These are phyloP conservation scores for Xylaria sp. DNA, from an alignment of 2,329 filamentous ascomycete genomes.

Conservation along the genomic window DNA sequence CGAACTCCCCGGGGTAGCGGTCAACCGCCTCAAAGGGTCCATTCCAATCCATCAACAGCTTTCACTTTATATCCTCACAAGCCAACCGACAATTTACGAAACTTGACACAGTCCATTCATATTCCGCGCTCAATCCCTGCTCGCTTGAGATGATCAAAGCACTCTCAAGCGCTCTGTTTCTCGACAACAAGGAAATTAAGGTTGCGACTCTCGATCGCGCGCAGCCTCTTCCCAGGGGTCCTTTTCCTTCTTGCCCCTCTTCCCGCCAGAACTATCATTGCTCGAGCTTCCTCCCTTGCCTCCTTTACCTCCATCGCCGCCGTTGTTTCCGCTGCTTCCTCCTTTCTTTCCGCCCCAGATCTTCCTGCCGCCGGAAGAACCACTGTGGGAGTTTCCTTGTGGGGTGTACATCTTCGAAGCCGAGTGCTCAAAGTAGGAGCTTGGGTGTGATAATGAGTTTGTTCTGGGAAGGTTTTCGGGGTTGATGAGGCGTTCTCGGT, in stretches of 20 bases:
- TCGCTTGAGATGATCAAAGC: neutral
- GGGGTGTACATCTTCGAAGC: slow-evolving; percentile 19
- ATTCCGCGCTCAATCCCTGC: neutral
- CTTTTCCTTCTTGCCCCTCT: slow-evolving; percentile 16
- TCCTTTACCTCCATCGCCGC: slow-evolving; percentile 4
- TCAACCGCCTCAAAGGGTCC: neutral
- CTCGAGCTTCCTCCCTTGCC: neutral
- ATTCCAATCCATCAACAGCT: neutral
- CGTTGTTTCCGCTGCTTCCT: slow-evolving; percentile 1
- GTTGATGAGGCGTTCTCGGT: neutral
- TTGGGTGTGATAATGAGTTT: neutral
- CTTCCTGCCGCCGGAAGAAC: slow-evolving; percentile 26
- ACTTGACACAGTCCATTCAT: neutral
- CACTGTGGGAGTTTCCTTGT: slow-evolving; percentile 24
- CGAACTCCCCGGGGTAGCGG: neutral
- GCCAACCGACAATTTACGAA: neutral
- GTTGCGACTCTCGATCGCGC: slow-evolving; percentile 29
- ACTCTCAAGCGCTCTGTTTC: neutral
- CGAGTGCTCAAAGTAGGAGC: neutral
- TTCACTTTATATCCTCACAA: too few relatives aligned
- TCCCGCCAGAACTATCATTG: slow-evolving; percentile 2
- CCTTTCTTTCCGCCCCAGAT: slow-evolving; percentile 14
- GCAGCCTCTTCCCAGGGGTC: slow-evolving; percentile 36
- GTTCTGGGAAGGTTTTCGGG: neutral
- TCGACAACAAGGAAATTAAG: slow-evolving; percentile 14